Conservation (phyloP, 192 early-diverging fungal species). For the Coemansia sp. region DNA sequence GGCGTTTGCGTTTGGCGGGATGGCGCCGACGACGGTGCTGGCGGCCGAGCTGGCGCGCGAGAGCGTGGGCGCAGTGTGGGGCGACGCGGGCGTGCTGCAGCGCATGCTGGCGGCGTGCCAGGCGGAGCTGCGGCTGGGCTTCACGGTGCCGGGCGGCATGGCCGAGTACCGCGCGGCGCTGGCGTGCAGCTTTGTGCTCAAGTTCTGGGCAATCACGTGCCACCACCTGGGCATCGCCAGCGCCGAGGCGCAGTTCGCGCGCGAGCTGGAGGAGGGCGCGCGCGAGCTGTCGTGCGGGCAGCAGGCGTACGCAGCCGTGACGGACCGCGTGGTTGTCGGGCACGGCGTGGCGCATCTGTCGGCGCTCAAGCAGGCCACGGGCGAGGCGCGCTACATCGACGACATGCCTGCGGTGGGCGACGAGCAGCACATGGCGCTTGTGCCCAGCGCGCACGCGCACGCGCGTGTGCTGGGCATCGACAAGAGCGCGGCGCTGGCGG, state of each 20-base stretch:
- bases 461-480: conserved; percentile 68
- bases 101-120: conserved; percentile 39
- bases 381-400: conserved; percentile 80
- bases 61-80: conserved; percentile 59
- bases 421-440: conserved; percentile 70
- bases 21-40: conserved; percentile 65
- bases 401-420: conserved; percentile 71
- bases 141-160: conserved; percentile 64
- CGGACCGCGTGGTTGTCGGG: conserved; percentile 57
- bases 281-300: conserved; percentile 18
- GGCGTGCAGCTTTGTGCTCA: conserved; percentile 60
- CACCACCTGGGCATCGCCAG: conserved; percentile 8
- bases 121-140: conserved; percentile 50
- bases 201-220: conserved; percentile 60
- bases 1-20: conserved; percentile 75
- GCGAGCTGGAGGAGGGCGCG: conserved; percentile 16
- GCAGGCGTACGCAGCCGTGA: conserved; percentile 53
- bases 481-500: conserved; percentile 55
- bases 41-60: conserved; percentile 50
- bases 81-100: conserved; percentile 49
- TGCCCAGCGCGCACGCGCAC: conserved; percentile 64
- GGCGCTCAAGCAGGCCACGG: conserved; percentile 81
- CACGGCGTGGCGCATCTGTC: conserved; percentile 67
- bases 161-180: conserved; percentile 64
- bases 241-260: conserved; percentile 9